phyloP scores from a whole-genome alignment of 768 basidiomycete genomes.

The Russula abietina region DNA sequence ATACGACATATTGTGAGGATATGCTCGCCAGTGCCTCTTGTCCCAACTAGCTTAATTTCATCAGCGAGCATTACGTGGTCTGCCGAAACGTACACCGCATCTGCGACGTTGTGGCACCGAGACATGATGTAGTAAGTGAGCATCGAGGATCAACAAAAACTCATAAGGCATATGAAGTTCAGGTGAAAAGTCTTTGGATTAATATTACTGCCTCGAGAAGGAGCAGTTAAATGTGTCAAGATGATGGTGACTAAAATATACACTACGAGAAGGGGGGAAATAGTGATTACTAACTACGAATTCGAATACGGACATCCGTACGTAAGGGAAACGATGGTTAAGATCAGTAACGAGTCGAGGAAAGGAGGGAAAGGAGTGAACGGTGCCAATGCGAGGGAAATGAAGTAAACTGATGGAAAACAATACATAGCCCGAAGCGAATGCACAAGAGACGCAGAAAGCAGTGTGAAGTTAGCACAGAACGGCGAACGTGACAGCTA shows the following conservation, averaged over 20 bases:
- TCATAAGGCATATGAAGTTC: no score
- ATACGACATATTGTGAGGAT: no score
- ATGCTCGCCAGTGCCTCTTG: no score
- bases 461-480: background rate
- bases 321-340: background rate
- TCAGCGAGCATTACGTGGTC: no score
- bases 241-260: background rate
- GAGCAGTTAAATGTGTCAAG: constrained; percentile 14
- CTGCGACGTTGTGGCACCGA: no score
- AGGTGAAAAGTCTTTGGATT: background rate
- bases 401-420: background rate
- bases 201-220: background rate
- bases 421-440: background rate
- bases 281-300: constrained; percentile 2
- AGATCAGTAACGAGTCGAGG: background rate
- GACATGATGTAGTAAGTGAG: no score
- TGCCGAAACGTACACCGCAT: no score
- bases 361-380: background rate
- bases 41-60: no score
- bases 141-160: background rate
- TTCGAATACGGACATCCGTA: background rate
- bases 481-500: background rate
- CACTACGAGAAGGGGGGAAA: background rate
- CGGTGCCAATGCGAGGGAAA: background rate
- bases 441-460: background rate